Percentiles rank a stretch among this genome's conserved stretches.
Conservation (phyloP, 148 eudicot genomes). For the Fagopyrum homotropicum region DNA sequence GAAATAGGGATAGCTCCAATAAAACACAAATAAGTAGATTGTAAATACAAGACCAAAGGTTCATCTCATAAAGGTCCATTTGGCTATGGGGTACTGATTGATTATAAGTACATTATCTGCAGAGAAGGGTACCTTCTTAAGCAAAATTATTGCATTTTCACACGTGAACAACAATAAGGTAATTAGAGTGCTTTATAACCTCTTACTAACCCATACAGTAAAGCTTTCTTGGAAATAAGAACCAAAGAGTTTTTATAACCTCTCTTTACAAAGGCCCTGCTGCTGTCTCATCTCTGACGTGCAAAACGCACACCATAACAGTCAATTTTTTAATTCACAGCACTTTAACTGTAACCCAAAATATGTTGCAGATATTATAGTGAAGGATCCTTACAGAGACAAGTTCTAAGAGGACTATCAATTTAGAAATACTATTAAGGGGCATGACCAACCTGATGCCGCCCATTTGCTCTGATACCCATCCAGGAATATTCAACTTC, state of each 20-base stretch:
- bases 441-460: constrained; percentile 60
- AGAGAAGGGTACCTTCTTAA: no score
- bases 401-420: not conserved
- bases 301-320: no score
- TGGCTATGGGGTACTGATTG: no score
- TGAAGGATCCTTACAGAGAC: not conserved
- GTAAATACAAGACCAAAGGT: not conserved
- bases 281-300: no score
- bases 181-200: no score
- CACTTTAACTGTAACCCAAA: not conserved
- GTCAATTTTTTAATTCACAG: not conserved
- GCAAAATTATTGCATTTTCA: no score
- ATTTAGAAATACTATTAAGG: not conserved
- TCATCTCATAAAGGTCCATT: not conserved
- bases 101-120: no score
- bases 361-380: not conserved
- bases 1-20: not conserved
- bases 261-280: no score
- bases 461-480: constrained; percentile 95
- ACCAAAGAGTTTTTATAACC: no score
- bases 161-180: no score
- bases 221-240: no score
- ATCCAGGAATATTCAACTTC: constrained; percentile 89
- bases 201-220: no score
- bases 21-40: not conserved